A percentile compares a stretch with the other conserved stretches of the same genome.
Evolutionary conservation across 495 filamentous ascomycete species (phyloP).

Genomic region (Aspergillus cavernicola): DNA sequence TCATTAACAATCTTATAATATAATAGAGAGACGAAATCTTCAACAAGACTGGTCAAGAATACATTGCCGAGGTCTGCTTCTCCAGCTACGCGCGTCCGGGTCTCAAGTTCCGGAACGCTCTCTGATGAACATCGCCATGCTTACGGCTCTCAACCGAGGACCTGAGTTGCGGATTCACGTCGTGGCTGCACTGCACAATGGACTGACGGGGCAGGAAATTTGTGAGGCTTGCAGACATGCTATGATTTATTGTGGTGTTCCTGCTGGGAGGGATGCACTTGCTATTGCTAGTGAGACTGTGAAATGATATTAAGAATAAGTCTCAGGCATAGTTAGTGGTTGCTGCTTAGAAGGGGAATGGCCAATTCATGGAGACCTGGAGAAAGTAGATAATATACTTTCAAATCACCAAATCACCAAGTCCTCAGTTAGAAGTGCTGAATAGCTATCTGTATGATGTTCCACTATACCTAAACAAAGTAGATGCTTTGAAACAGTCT

Average conservation of each 20-base stretch:
- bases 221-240: constrained; percentile 1
- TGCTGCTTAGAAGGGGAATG: too few species aligned
- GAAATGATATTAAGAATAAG: too few species aligned
- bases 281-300: neutral
- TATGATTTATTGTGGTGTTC: constrained; percentile 2
- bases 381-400: too few species aligned
- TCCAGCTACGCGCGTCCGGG: neutral
- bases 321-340: too few species aligned
- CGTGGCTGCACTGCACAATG: neutral
- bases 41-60: neutral
- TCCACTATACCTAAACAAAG: too few species aligned
- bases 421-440: too few species aligned
- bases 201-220: neutral
- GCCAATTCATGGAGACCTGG: too few species aligned
- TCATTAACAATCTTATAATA: too few species aligned
- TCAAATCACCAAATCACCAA: too few species aligned
- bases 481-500: too few species aligned
- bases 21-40: neutral
- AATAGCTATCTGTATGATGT: too few species aligned
- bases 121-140: constrained; percentile 1
- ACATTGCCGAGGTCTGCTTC: neutral
- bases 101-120: neutral
- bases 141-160: neutral
- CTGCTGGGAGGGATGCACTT: neutral
- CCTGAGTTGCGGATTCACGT: neutral